Evolutionary conservation across 2,329 filamentous ascomycete genomes (phyloP), one percentile per base, ranked within the genome.

Genomic region (Ophiosphaerella korrae): DNA sequence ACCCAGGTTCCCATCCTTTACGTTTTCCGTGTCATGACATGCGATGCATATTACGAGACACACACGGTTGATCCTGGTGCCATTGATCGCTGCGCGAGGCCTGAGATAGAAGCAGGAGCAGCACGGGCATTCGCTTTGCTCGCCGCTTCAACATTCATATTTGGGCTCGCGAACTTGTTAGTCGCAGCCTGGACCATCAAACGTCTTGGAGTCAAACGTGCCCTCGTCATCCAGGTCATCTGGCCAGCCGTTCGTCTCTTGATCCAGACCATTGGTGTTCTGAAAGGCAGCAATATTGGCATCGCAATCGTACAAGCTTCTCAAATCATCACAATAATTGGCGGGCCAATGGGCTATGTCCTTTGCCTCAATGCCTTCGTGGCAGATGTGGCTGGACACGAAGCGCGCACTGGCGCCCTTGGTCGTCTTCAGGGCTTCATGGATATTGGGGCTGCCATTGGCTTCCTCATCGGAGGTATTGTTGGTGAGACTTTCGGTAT

Each of bases 11-110:
- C 78, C 7, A 67, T 82, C 5, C 70, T 88, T 39, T 88, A 87
- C 68, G 84, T 87, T 21, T 89, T 90, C 60, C 84, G 85, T 50
- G 67, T 88, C 1, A 89, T 90, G 86, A 85, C 84, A 42, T 90
- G 88, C 71, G 84, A 90, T 47, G 80, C 82, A 44, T 90, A 85
- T 67, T 90, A 89, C 71, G 74, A 78, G 32, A 75, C 75, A 2
- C 82, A 88, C 80, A 0, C 82, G 75, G 42, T 52, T 29, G 46
- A 59, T 73, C 8, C 79, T 77, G 1, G 61, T 69, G 3, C 76
- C 9, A 33, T 77, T 3, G 82, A 86, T 52, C 77, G 82, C 13
- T 90, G 88, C 64, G 78, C 77, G 40, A 78, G 80, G 31, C 82
- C 82, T 46, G 82, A 83, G 55, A 87, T 90, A 52, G 81, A 87